phyloP scores from a whole-genome alignment of 441 rosid genomes.

The Cnidoscolus chayamansa region DNA sequence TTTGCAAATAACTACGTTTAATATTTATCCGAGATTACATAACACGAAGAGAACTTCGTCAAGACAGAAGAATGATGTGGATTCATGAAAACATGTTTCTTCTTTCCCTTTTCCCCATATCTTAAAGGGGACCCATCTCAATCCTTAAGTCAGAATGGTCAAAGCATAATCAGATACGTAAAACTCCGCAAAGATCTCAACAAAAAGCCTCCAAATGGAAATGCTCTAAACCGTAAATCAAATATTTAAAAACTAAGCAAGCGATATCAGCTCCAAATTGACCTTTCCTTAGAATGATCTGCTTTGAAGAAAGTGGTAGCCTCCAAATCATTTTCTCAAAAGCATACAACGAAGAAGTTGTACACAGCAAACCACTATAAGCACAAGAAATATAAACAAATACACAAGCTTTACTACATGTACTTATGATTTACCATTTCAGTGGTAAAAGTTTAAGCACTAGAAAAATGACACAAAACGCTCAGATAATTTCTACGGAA shows the following conservation, averaged over 20 bases:
- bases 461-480: not conserved
- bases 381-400: not conserved
- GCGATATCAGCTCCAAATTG: constrained; percentile 4
- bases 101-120: not conserved
- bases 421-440: not conserved
- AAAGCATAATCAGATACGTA: constrained; percentile 10
- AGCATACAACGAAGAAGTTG: not conserved
- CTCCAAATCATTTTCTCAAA: not conserved
- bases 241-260: not conserved
- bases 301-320: constrained; percentile 3
- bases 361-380: not conserved
- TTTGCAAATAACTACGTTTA: not conserved
- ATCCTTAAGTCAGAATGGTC: constrained; percentile 18
- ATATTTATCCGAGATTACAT: constrained; percentile 24
- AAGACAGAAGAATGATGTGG: not conserved
- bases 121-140: not conserved
- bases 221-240: not conserved
- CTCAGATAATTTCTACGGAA: not conserved
- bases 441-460: not conserved
- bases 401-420: not conserved
- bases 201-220: constrained; percentile 9
- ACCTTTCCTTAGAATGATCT: not conserved
- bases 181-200: constrained; percentile 22
- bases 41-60: too few relatives aligned
- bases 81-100: not conserved